Base-by-base conservation (phyloP, 2,329 filamentous ascomycete genomes). In the Colletotrichum sp. region DNA sequence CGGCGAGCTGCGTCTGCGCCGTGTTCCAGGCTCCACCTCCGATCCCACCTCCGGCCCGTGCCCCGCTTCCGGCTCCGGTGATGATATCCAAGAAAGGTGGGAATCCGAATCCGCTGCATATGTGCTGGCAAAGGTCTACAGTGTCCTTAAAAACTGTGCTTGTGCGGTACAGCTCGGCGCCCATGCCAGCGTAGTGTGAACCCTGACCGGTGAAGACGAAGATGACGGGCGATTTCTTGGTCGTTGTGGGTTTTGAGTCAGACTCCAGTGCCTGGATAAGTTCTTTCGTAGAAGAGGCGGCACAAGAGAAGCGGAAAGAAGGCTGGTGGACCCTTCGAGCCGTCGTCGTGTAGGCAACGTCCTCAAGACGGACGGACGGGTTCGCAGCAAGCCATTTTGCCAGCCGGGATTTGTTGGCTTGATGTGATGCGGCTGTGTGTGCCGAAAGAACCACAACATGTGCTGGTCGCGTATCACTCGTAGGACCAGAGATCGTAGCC, bases 131-230 rank as follows among this genome's bases (percentile, higher is more conserved):
- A 1, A 79, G 79, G 16, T 80, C 32, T 3, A 88, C 75, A 18
- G 86, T 79, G 1, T 81, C 75, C 3, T 76, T 74, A 68, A 85
- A 85, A 8, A 81, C 57, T 2, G 81, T 80, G 52, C 79, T 81
- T 0, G 66, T 36, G 6, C 77, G 63, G 44, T 72, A 80, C 18
- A 86, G 69, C 18, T 80, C 80, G 34, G 78, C 80, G 9, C 83
- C 82, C 82, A 85, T 85, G 9, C 80, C 80, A 16, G 77, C 72
- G 49, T 78, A 80, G 57, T 84, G 82, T 66, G 79, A 81, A 6
- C 84, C 84, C 77, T 86, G 84, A 1, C 84, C 84, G 0, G 83
- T 84, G 75, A 86, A 86, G 63, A 85, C 79, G 62, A 89, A 88
- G 1, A 82, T 82, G 0, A 87, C 77, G 3, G 79, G 79, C 24